phyloP scores from a whole-genome alignment of 345 rosid genomes.

The Bretschneidera sinensis region DNA sequence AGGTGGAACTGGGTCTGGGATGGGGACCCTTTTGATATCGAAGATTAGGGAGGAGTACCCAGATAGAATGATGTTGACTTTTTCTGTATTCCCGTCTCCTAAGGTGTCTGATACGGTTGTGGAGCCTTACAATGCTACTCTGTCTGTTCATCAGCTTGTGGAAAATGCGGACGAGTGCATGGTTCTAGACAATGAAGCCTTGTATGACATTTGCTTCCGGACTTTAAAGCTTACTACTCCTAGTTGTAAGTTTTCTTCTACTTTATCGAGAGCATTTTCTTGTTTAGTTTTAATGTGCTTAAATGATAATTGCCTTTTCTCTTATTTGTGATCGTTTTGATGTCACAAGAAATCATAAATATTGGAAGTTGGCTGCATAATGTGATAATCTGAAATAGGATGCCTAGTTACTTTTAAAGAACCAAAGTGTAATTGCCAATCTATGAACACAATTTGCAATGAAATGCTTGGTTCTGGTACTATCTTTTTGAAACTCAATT shows the following conservation, averaged over 20 bases:
- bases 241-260: slow-evolving; percentile 31
- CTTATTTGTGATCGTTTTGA: not conserved
- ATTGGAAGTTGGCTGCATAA: no score
- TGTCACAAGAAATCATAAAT: no score
- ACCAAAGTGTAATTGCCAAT: no score
- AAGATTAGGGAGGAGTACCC: slow-evolving; percentile 68
- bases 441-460: no score
- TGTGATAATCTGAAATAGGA: no score
- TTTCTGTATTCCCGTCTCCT: slow-evolving; percentile 62
- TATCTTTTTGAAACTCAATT: no score
- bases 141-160: slow-evolving; percentile 60
- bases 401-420: no score
- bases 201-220: slow-evolving; percentile 58
- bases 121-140: slow-evolving; percentile 60
- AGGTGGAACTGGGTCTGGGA: slow-evolving; percentile 62
- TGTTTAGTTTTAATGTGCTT: not conserved
- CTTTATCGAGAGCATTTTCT: not conserved
- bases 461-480: no score
- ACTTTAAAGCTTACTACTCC: slow-evolving; percentile 59
- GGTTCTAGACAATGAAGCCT: slow-evolving; percentile 58
- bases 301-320: not conserved
- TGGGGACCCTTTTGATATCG: slow-evolving; percentile 63
- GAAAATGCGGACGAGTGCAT: slow-evolving; percentile 60
- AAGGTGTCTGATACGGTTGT: slow-evolving; percentile 62
- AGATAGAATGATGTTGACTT: slow-evolving; percentile 62